phyloP scores from a whole-genome alignment of 192 early-diverging fungal species.

The Coemansia sp. region DNA sequence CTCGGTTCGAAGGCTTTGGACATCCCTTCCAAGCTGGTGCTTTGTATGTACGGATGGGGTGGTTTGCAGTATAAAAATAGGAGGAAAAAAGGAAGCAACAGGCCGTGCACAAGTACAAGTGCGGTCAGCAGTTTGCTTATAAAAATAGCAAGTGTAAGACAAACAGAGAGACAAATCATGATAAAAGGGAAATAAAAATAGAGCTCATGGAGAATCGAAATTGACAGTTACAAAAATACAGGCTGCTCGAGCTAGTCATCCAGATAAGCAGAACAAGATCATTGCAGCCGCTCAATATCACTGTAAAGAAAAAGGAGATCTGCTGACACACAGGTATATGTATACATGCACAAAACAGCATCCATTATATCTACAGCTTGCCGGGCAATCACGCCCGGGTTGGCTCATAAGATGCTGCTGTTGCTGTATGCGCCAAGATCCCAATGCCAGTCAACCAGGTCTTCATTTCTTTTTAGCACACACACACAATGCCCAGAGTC shows the following conservation, averaged over 20 bases:
- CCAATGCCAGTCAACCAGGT: too few species aligned
- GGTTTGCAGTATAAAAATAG: background rate
- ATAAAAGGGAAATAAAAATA: background rate
- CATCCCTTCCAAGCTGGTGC: too few species aligned
- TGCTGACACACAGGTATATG: too few species aligned
- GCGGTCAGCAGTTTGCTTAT: background rate
- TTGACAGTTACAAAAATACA: background rate
- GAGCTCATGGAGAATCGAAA: background rate
- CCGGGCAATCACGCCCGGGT: too few species aligned
- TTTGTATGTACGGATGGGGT: too few species aligned
- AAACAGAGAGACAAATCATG: background rate
- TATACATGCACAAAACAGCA: too few species aligned
- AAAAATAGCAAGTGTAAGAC: constrained; percentile 1
- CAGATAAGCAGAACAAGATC: background rate
- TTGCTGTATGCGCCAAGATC: too few species aligned
- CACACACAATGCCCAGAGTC: too few species aligned
- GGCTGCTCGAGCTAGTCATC: background rate
- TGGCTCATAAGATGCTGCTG: too few species aligned
- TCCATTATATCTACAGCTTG: too few species aligned
- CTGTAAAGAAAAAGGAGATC: background rate
- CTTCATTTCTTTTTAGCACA: too few species aligned
- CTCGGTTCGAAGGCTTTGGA: too few species aligned
- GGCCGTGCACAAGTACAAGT: background rate
- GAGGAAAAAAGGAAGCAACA: background rate
- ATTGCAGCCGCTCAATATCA: background rate